Conservation (phyloP, 1,284 basidiomycete genomes). For the Serendipita sp. region DNA sequence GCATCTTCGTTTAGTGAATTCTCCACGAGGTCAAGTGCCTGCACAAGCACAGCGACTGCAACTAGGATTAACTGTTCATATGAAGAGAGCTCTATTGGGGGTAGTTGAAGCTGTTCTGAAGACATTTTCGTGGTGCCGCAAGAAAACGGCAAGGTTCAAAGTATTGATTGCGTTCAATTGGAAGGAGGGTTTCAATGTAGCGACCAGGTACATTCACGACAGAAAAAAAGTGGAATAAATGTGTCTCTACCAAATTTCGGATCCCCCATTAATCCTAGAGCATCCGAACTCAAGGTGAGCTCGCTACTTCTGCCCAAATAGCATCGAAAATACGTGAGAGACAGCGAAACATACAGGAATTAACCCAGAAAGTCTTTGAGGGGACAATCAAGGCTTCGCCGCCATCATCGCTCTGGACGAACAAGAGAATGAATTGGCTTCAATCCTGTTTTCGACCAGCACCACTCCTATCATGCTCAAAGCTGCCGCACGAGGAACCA, state of each 20-base stretch:
- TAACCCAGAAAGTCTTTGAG: neutral
- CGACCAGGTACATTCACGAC: neutral
- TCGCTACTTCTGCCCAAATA: constrained; percentile 6
- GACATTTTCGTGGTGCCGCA: neutral
- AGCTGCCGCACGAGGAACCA: constrained; percentile 9
- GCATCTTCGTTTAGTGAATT: constrained; percentile 47
- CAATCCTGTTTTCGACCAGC: neutral
- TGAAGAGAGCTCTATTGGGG: neutral
- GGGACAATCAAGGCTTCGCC: neutral
- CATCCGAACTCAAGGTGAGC: constrained; percentile 69
- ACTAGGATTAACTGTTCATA: constrained; percentile 37
- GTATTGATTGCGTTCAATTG: constrained; percentile 5
- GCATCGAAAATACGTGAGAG: constrained; percentile 12
- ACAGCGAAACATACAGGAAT: constrained; percentile 7
- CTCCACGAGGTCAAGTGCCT: constrained; percentile 57
- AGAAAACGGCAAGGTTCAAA: neutral
- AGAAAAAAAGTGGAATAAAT: constrained; percentile 21
- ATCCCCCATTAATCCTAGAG: constrained; percentile 38
- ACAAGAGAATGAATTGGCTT: neutral
- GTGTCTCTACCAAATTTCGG: constrained; percentile 69
- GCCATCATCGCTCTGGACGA: neutral
- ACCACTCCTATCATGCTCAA: neutral
- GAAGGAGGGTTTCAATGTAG: neutral
- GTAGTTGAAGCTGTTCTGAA: constrained; percentile 1
- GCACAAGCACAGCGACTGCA: constrained; percentile 45